These are phyloP conservation scores for Zalaria obscura DNA, from an alignment of 2,329 filamentous ascomycete genomes.

Conservation along the genomic window DNA sequence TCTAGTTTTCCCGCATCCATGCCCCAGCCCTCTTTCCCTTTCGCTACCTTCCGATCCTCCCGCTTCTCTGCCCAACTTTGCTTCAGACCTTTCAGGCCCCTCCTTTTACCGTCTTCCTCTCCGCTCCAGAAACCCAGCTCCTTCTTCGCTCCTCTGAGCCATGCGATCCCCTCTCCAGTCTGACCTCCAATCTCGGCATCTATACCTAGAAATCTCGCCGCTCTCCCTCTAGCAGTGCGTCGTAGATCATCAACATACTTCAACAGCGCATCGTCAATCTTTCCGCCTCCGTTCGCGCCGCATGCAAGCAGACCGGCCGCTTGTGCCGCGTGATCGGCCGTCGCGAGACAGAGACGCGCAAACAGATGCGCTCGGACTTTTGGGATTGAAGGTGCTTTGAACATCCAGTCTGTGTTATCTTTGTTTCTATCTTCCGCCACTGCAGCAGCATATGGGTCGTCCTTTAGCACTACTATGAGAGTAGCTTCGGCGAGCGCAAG, in stretches of 20 bases:
- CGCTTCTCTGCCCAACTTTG: constrained; percentile 63
- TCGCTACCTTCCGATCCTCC: constrained; percentile 69
- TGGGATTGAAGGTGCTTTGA: constrained; percentile 72
- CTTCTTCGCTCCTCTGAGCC: constrained; percentile 64
- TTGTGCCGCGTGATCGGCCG: constrained; percentile 72
- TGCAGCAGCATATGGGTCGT: constrained; percentile 78
- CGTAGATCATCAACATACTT: constrained; percentile 65
- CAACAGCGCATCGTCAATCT: constrained; percentile 50
- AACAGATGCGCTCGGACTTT: constrained; percentile 83
- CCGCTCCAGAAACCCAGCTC: constrained; percentile 51
- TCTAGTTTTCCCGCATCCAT: constrained; percentile 73
- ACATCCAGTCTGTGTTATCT: constrained; percentile 92
- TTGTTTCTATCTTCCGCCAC: constrained; percentile 72
- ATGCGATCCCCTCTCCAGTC: constrained; percentile 73
- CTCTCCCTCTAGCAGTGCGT: constrained; percentile 64
- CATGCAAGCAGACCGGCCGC: constrained; percentile 40
- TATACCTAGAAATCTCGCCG: constrained; percentile 80
- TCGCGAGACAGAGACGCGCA: constrained; percentile 73
- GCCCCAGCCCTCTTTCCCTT: constrained; percentile 53
- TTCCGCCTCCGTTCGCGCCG: constrained; percentile 24
- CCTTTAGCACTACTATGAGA: constrained; percentile 77
- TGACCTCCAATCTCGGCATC: constrained; percentile 74
- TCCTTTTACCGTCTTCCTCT: constrained; percentile 32
- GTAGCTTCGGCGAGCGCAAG: constrained; percentile 80
- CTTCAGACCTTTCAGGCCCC: constrained; percentile 50